These are phyloP conservation scores for Pisolithus orientalis DNA, from an alignment of 768 basidiomycete genomes.

Conservation along the genomic window DNA sequence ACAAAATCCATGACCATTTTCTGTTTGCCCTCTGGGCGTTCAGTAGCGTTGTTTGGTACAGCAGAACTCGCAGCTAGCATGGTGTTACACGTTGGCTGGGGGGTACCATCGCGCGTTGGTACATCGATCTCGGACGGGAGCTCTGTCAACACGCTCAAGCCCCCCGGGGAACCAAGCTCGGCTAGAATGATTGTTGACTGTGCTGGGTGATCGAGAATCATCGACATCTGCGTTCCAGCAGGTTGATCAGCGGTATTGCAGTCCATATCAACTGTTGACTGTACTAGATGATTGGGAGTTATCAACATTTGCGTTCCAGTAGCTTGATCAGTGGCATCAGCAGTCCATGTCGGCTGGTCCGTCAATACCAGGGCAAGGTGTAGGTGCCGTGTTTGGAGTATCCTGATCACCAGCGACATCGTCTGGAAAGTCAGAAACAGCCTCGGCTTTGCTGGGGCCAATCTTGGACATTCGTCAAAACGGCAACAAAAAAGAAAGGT, in stretches of 20 bases:
- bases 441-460: constrained; percentile 8
- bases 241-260: not conserved
- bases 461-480: constrained; percentile 13
- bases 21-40: constrained; percentile 1
- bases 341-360: not conserved
- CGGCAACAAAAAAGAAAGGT: not conserved
- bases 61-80: not conserved
- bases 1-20: constrained; percentile 21
- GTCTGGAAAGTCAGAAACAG: constrained; percentile 8
- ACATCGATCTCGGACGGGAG: constrained; percentile 19
- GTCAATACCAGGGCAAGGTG: constrained; percentile 1
- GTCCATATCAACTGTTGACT: not conserved
- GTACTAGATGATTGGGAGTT: not conserved
- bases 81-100: not conserved
- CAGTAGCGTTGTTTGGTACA: not conserved
- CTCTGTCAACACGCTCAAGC: constrained; percentile 26
- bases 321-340: not conserved
- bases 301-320: not conserved
- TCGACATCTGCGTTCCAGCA: not conserved
- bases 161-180: not conserved
- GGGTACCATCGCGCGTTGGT: not conserved
- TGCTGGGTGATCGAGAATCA: not conserved
- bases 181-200: not conserved
- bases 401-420: constrained; percentile 3
- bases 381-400: not conserved